These are phyloP conservation scores for Solanum hybrid DNA, from an alignment of 305 asterid species.

Conservation along the genomic window DNA sequence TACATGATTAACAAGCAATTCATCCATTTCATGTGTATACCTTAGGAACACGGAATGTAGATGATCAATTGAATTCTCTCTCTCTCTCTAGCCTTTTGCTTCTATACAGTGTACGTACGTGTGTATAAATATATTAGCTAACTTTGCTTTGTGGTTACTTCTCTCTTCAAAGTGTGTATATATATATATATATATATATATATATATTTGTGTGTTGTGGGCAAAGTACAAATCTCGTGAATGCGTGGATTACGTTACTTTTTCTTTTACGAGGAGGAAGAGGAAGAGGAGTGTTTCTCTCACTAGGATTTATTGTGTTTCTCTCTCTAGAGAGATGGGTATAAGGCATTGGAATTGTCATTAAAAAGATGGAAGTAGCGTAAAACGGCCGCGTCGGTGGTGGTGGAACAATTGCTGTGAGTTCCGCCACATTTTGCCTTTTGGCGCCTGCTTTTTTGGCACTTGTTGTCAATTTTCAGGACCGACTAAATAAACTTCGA, in stretches of 20 bases:
- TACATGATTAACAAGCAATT: background rate
- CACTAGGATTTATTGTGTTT: background rate
- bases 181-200: conserved; percentile 11
- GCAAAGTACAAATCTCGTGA: conserved; percentile 42
- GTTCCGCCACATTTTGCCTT: conserved; percentile 20
- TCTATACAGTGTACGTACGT: background rate
- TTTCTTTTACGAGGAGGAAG: conserved; percentile 10
- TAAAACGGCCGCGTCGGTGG: conserved; percentile 18
- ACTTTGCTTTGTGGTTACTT: conserved; percentile 34
- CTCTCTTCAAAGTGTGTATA: conserved; percentile 19
- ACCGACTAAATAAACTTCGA: too few relatives aligned
- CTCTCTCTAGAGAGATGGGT: background rate
- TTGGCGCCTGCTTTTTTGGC: conserved; percentile 31
- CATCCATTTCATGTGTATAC: background rate
- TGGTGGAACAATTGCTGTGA: conserved; percentile 11
- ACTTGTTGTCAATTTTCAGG: background rate
- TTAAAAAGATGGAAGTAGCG: conserved; percentile 12
- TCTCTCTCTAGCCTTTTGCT: background rate
- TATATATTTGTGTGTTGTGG: background rate
- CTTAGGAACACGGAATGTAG: conserved; percentile 10
- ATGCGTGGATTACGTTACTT: conserved; percentile 30
- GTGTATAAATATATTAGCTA: background rate
- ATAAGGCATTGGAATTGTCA: conserved; percentile 9
- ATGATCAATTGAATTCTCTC: conserved; percentile 11
- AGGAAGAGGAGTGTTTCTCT: background rate